phyloP scores from a whole-genome alignment of 2,329 filamentous ascomycete species.

The Sporothrix globosa region DNA sequence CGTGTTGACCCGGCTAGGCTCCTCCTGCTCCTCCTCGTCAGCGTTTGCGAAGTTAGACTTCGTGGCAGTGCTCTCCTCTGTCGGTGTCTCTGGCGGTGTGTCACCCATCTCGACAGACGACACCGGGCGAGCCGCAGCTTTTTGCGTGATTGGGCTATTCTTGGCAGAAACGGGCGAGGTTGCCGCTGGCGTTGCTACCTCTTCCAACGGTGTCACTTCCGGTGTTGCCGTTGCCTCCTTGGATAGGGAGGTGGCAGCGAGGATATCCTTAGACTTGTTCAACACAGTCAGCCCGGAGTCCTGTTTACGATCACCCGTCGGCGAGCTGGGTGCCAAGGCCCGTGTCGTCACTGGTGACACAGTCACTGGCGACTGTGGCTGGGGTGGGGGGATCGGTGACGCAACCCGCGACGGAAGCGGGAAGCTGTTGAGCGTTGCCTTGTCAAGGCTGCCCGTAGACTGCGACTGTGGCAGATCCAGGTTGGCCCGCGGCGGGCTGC shows the following conservation, averaged over 20 bases:
- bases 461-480: conserved; percentile 8
- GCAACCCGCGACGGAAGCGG: conserved; percentile 13
- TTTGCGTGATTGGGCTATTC: neutral
- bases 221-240: neutral
- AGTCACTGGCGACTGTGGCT: neutral
- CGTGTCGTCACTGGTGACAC: neutral
- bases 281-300: neutral
- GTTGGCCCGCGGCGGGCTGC: neutral
- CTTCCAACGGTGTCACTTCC: no score
- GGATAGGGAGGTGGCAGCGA: neutral
- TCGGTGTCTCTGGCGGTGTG: conserved; percentile 24
- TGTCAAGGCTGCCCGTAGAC: conserved; percentile 1
- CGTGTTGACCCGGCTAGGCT: neutral
- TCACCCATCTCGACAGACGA: neutral
- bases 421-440: neutral
- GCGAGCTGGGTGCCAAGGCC: conserved; percentile 18
- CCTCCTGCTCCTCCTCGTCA: neutral
- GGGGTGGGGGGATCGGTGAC: neutral
- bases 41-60: no score
- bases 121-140: neutral
- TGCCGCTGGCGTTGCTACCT: neutral
- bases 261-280: conserved; percentile 23
- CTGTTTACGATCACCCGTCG: neutral
- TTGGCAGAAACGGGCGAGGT: neutral
- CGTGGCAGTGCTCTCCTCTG: neutral